These are phyloP conservation scores for Carex kokanica DNA, from an alignment of 176 grass and related monocot genomes.

Conservation along the genomic window DNA sequence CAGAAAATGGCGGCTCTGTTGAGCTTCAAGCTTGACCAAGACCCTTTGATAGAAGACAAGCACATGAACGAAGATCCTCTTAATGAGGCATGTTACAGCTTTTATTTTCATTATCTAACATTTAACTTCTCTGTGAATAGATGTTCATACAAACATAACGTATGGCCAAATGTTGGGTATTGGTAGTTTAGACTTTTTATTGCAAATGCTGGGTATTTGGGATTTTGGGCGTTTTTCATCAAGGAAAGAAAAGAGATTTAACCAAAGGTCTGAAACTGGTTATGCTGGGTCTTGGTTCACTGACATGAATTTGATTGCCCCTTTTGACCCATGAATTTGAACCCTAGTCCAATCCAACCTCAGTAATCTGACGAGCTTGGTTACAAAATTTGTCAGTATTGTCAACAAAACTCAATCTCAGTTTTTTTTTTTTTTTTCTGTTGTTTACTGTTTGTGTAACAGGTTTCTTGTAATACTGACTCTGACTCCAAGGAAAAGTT, in stretches of 20 bases:
- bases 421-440: not conserved
- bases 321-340: not conserved
- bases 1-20: slow-evolving; percentile 88
- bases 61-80: slow-evolving; percentile 21
- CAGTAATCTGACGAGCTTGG: not conserved
- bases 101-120: not conserved
- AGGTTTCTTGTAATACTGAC: slow-evolving; percentile 42
- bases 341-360: not conserved
- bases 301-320: not conserved
- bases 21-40: slow-evolving; percentile 79
- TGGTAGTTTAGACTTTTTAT: not conserved
- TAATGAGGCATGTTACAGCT: slow-evolving; percentile 40
- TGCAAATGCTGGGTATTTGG: not conserved
- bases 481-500: slow-evolving; percentile 25
- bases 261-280: not conserved
- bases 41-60: slow-evolving; percentile 30
- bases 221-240: not conserved
- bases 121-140: not conserved
- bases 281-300: not conserved
- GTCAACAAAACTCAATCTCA: not conserved
- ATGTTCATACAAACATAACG: not conserved
- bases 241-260: not conserved
- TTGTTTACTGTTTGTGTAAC: slow-evolving; percentile 26
- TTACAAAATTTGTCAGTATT: not conserved
- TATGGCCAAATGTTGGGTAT: slow-evolving; percentile 1